These are phyloP conservation scores for Cinnamomum chago DNA, from an alignment of 164 flowering plant species.

Conservation along the genomic window DNA sequence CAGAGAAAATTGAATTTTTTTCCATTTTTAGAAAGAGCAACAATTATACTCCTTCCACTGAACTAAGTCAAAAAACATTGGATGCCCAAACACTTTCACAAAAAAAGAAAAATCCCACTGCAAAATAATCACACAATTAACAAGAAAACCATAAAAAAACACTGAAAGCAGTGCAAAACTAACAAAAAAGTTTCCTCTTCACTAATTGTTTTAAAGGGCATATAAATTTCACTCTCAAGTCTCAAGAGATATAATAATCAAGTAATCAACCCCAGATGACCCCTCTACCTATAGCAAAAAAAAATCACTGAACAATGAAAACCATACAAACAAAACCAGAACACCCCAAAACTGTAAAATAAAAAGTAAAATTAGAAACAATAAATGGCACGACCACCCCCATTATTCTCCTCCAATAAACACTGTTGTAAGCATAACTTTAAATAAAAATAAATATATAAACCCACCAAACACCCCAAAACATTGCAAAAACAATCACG, in stretches of 20 bases:
- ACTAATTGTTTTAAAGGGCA: too few species aligned
- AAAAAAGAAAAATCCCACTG: background rate
- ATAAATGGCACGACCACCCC: too few species aligned
- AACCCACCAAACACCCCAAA: background rate
- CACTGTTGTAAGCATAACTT: too few species aligned
- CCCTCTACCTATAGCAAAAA: background rate
- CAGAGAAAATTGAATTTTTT: background rate
- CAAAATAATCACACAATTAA: background rate
- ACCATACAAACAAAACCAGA: background rate
- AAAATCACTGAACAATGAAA: background rate
- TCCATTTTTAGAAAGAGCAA: background rate
- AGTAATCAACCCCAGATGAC: too few species aligned
- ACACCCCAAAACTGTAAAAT: background rate
- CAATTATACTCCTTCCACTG: background rate
- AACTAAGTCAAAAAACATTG: too few species aligned
- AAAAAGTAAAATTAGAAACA: too few species aligned
- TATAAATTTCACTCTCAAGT: too few species aligned
- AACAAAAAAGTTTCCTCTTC: background rate
- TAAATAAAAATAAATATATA: background rate
- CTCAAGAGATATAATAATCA: too few species aligned
- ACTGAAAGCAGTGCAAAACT: background rate
- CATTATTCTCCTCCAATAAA: too few species aligned
- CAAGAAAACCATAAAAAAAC: background rate
- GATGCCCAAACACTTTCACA: background rate
- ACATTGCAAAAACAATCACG: background rate